Conservation (phyloP, 1,139 yeast genomes). For the Zygosaccharomyces pseudobailii region DNA sequence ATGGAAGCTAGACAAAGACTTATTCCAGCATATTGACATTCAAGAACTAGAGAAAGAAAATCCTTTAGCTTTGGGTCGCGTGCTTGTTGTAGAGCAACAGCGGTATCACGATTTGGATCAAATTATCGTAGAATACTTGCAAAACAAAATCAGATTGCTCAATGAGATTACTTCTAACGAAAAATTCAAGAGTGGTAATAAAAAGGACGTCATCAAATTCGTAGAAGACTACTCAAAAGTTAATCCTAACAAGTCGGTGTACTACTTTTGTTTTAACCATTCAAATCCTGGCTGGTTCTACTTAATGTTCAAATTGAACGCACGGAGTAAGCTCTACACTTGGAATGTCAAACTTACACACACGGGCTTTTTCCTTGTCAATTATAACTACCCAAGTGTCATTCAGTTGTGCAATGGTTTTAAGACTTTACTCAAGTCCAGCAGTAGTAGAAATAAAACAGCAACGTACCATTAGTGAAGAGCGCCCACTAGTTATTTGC, state of each 20-base stretch:
- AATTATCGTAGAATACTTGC: slow-evolving; percentile 81
- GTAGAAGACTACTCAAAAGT: slow-evolving; percentile 86
- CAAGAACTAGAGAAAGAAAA: slow-evolving; percentile 65
- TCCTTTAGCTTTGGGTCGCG: slow-evolving; percentile 59
- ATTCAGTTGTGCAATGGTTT: slow-evolving; percentile 89
- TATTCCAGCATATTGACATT: slow-evolving; percentile 88
- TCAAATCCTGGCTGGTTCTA: slow-evolving; percentile 90
- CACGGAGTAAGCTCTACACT: slow-evolving; percentile 64
- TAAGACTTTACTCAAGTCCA: slow-evolving; percentile 49
- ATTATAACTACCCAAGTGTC: slow-evolving; percentile 81
- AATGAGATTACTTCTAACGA: slow-evolving; percentile 83
- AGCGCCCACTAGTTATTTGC: neutral
- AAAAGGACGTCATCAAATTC: slow-evolving; percentile 80
- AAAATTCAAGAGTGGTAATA: slow-evolving; percentile 80
- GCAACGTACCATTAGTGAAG: slow-evolving; percentile 2
- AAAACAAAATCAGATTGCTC: slow-evolving; percentile 77
- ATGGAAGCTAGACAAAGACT: slow-evolving; percentile 89
- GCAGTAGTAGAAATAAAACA: slow-evolving; percentile 21
- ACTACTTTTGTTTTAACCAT: slow-evolving; percentile 87
- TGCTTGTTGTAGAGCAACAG: slow-evolving; percentile 61
- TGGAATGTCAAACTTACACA: slow-evolving; percentile 92
- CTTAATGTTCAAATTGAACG: slow-evolving; percentile 75
- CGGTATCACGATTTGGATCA: slow-evolving; percentile 87
- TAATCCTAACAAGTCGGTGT: slow-evolving; percentile 84
- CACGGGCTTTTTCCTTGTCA: slow-evolving; percentile 75